These are phyloP conservation scores for Schizophyllum commune DNA, from an alignment of 1,284 basidiomycete species.

Conservation along the genomic window DNA sequence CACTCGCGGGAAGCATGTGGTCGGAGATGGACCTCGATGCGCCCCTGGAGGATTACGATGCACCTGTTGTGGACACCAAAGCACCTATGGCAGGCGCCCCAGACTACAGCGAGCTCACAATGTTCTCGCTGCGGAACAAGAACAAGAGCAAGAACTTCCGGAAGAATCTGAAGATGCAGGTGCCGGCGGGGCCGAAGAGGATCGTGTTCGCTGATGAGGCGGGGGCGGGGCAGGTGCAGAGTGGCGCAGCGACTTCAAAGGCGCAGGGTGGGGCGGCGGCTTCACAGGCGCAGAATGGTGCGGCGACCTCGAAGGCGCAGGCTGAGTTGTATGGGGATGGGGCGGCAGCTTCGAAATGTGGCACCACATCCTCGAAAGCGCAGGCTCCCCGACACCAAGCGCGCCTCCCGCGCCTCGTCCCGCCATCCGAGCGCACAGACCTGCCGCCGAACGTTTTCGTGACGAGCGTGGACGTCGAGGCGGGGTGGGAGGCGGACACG, in stretches of 20 bases:
- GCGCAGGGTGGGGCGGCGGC: too few species aligned
- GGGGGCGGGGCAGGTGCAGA: too few species aligned
- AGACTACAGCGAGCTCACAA: slow-evolving; percentile 27
- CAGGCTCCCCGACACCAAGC: neutral
- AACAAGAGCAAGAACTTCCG: slow-evolving; percentile 68
- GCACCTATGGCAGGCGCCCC: neutral
- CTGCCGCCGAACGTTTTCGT: slow-evolving; percentile 60
- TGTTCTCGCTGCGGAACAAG: slow-evolving; percentile 61
- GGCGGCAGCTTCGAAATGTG: neutral
- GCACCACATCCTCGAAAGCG: neutral
- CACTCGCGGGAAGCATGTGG: too few species aligned
- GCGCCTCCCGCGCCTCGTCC: slow-evolving; percentile 34
- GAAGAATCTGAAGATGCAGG: slow-evolving; percentile 32
- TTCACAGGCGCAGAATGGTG: too few species aligned
- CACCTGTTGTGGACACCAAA: neutral
- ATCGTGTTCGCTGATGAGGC: slow-evolving; percentile 44
- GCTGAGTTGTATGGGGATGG: too few species aligned
- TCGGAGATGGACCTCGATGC: neutral
- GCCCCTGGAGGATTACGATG: neutral
- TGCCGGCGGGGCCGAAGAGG: slow-evolving; percentile 35
- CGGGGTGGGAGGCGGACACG: slow-evolving; percentile 25
- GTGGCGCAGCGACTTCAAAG: neutral
- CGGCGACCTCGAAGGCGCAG: too few species aligned
- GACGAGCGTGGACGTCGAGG: slow-evolving; percentile 61
- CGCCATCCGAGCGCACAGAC: slow-evolving; percentile 51